Evolutionary conservation across 2,329 filamentous ascomycete genomes (phyloP), one percentile per base, ranked within the genome.

Genomic region (Penicillium capsulatum): DNA sequence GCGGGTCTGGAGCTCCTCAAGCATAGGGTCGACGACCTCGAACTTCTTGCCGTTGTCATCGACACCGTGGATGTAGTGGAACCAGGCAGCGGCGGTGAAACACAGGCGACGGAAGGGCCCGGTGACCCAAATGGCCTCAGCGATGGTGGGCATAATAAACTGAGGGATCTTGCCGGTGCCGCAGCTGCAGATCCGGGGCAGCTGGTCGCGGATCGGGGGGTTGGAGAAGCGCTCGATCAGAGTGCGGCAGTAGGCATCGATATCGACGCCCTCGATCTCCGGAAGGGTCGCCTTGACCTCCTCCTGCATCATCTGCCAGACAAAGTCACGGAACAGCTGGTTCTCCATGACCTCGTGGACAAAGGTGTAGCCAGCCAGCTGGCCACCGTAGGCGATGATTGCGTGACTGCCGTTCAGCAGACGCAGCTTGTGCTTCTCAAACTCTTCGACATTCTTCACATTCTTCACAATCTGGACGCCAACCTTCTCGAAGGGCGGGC

Each of bases 391-490:
- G 10, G 70, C 70, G 38, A 76, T 66, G 39, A 73, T 70, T 0
- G 72, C 74, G 66, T 76, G 73, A 35, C 67, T 70, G 44, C 68
- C 73, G 54, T 76, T 76, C 40, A 76, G 70, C 40, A 76, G 66
- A 13, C 73, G 73, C 27, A 76, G 70, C 66, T 76, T 76, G 66
- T 76, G 72, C 65, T 71, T 74, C 66, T 76, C 73, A 47, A 75
- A 76, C 54, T 73, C 58, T 60, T 76, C 73, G 17, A 76, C 73
- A 10, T 70, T 66, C 50, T 72, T 64, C n/a, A 75, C 71, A 37
- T 73, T 62, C 41, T 66, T 60, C 47, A 76, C 73, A 5, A 76
- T 65, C 63, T 76, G 72, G 3, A 73, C 72, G 38, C 73, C 73
- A 28, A 72, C 73, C 58, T 72, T 71, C 32, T 76, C 73, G 34